Base-by-base conservation (phyloP, 2,329 filamentous ascomycete genomes). In the Cordyceps tenuipes region DNA sequence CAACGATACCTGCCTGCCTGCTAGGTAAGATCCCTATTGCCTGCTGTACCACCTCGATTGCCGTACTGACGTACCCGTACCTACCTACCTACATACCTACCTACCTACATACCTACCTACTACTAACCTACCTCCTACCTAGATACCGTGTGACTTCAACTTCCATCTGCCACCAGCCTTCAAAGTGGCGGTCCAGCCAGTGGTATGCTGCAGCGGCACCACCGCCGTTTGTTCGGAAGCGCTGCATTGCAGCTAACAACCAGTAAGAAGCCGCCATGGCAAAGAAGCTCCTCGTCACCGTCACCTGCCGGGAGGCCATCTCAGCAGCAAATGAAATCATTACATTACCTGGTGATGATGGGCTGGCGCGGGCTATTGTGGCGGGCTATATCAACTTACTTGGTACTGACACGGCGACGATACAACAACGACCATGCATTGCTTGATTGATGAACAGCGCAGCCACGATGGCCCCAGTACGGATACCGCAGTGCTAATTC, bases 401-500 rank as follows among this genome's bases (percentile, higher is more conserved):
- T n/a, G n/a, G n/a, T n/a, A n/a, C 39, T 10, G 34, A 36, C 10
- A 13, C 5, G 34, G 3, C 31, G 4, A 1, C 34, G 34, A 36
- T 10, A 10, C 34, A 4, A 36, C 34, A 10, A 36, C 34, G 34
- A 36, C 9, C 12, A 36, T 36, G 10, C 26, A 8, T 21, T 23
- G 23, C 23, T 23, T 23, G 23, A 23, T 23, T 36, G 21, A 23
- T 12, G 13, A 57, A 43, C 55, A 46, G 46, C 46, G 46, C 55
- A 57, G 55, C 55, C 55, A 57, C 54, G 19, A 36, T n/a, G 39
- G 39, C 39, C 39, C 39, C 39, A 47, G 55, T 46, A 21, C 55
- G 34, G 34, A 36, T 36, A 36, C 31, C 43, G 55, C 34, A 21
- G n/a, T 58, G 39, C 56, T 59, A 59, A 59, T 59, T 59, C 48